Conservation (phyloP, 2,329 filamentous ascomycete species). For the Metarhizium rileyi region DNA sequence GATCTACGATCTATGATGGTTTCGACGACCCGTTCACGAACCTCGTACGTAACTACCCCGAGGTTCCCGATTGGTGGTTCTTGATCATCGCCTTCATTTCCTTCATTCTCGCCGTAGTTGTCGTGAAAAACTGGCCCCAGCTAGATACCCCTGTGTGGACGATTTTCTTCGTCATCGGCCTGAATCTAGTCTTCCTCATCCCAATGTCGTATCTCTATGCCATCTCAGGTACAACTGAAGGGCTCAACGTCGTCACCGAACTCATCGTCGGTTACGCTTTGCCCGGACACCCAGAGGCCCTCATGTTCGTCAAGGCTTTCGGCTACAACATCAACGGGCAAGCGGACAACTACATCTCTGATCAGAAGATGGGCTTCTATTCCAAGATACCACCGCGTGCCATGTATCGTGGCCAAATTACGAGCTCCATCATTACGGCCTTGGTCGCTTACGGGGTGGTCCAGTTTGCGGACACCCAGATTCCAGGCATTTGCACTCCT, state of each 20-base stretch:
- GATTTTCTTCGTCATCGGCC: slow-evolving; percentile 22
- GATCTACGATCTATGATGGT: slow-evolving; percentile 29
- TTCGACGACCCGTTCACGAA: slow-evolving; percentile 33
- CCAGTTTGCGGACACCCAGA: slow-evolving; percentile 22
- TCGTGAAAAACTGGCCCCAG: slow-evolving; percentile 18
- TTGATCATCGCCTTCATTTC: slow-evolving; percentile 13
- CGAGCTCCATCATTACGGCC: slow-evolving; percentile 27
- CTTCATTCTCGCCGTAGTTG: slow-evolving; percentile 24
- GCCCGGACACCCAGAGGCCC: slow-evolving; percentile 22
- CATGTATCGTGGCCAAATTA: slow-evolving; percentile 30
- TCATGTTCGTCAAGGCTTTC: slow-evolving; percentile 43
- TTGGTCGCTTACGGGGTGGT: slow-evolving; percentile 32
- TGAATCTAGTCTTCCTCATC: slow-evolving; percentile 29
- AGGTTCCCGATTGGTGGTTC: slow-evolving; percentile 41
- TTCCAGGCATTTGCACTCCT: slow-evolving; percentile 21
- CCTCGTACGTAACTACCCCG: slow-evolving; percentile 32
- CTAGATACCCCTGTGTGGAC: slow-evolving; percentile 21
- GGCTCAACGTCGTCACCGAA: slow-evolving; percentile 40
- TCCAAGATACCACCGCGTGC: slow-evolving; percentile 23
- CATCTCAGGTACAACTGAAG: slow-evolving; percentile 32
- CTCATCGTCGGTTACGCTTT: slow-evolving; percentile 20
- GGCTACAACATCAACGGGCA: slow-evolving; percentile 33
- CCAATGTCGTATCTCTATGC: slow-evolving; percentile 31
- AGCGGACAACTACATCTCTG: slow-evolving; percentile 27
- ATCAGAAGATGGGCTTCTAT: slow-evolving; percentile 25